phyloP scores from a whole-genome alignment of 2,329 filamentous ascomycete genomes.

The Cladosporium sp. region DNA sequence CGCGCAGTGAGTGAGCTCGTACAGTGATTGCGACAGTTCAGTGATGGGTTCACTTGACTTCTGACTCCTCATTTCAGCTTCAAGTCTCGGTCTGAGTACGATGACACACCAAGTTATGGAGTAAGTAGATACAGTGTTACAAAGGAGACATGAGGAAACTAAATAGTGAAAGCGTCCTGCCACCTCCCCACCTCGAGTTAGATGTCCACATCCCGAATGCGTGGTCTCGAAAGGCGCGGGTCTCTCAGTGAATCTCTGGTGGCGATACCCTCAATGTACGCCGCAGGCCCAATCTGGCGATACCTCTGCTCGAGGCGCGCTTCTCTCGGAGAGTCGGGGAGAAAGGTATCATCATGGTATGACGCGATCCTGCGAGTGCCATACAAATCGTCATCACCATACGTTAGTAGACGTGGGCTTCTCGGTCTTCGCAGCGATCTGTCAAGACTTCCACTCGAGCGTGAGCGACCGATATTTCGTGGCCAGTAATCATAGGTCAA shows the following conservation, averaged over 20 bases:
- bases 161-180: neutral
- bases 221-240: neutral
- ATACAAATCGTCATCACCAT: neutral
- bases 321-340: neutral
- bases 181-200: neutral
- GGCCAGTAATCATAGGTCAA: neutral
- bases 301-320: neutral
- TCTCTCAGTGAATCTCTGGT: neutral
- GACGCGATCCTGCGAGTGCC: neutral
- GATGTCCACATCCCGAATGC: neutral
- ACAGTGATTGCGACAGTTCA: neutral
- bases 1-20: neutral
- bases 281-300: neutral
- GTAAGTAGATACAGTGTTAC: neutral
- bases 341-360: neutral
- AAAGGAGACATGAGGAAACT: neutral
- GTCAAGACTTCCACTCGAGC: neutral
- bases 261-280: neutral
- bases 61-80: neutral
- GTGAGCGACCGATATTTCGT: neutral
- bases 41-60: neutral
- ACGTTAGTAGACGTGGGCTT: neutral
- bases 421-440: neutral
- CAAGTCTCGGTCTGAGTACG: neutral
- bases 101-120: neutral